These are phyloP conservation scores for Gastrodia elata DNA, from an alignment of 106 monocot genomes.

Conservation along the genomic window DNA sequence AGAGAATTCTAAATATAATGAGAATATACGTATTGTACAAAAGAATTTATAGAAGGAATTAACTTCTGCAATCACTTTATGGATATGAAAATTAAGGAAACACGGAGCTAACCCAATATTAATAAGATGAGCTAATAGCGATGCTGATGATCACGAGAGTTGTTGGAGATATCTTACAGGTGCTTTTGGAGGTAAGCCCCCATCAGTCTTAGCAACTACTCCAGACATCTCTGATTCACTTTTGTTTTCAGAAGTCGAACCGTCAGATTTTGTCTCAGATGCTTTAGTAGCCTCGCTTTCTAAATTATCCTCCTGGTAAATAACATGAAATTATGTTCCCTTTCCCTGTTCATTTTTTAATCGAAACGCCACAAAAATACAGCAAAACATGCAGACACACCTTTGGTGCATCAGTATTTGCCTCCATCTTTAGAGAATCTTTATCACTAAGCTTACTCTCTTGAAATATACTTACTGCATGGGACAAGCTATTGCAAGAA, in stretches of 20 bases:
- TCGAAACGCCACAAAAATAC: background rate
- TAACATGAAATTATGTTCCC: background rate
- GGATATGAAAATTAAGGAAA: background rate
- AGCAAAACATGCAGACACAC: conserved; percentile 12
- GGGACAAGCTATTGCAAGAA: conserved; percentile 51
- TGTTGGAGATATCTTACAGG: conserved; percentile 27
- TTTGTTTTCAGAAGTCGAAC: conserved; percentile 36
- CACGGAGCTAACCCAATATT: background rate
- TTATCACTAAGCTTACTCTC: conserved; percentile 43
- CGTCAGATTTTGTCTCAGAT: conserved; percentile 44
- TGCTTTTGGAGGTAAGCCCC: conserved; percentile 33
- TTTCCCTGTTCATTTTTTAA: background rate
- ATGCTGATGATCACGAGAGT: background rate
- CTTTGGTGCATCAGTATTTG: conserved; percentile 27
- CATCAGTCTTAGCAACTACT: conserved; percentile 36
- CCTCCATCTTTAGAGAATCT: conserved; percentile 38
- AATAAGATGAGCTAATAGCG: background rate
- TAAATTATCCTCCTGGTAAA: conserved; percentile 23
- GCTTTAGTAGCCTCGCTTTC: conserved; percentile 18
- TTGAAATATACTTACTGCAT: conserved; percentile 70
- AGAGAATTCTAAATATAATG: background rate
- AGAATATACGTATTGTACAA: background rate
- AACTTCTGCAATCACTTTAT: background rate
- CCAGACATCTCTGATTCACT: conserved; percentile 42
- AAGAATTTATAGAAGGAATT: background rate